Conservation (phyloP, 306 rosid species). For the Glycine latifolia region DNA sequence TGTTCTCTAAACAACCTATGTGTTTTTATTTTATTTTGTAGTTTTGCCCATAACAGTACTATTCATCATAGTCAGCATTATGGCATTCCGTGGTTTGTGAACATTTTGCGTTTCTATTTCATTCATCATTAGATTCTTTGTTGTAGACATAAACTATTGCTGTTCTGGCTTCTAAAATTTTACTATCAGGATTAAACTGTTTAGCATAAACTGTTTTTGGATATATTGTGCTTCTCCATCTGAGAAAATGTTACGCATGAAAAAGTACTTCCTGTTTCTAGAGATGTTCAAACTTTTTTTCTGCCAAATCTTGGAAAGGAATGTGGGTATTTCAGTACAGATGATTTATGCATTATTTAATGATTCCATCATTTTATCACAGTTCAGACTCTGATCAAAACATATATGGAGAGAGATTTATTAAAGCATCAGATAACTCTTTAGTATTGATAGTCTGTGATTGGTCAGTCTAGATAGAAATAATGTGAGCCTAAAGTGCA, state of each 20-base stretch:
- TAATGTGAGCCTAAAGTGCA: conserved; percentile 23
- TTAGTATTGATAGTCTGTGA: background rate
- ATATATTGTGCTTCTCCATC: conserved; percentile 24
- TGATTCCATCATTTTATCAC: conserved; percentile 12
- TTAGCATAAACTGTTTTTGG: background rate
- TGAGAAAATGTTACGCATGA: background rate
- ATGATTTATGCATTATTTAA: conserved; percentile 27
- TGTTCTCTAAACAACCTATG: conserved; percentile 43
- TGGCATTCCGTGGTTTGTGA: conserved; percentile 25
- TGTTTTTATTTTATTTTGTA: background rate
- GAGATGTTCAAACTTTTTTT: conserved; percentile 5
- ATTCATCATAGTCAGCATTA: conserved; percentile 18
- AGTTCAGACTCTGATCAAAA: conserved; percentile 19
- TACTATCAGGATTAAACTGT: background rate
- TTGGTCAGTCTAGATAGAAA: background rate
- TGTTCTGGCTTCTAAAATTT: conserved; percentile 26
- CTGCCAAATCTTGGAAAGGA: background rate
- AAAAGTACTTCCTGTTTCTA: background rate
- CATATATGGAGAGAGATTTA: conserved; percentile 8
- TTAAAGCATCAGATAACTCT: background rate
- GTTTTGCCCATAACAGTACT: conserved; percentile 11
- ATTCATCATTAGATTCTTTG: background rate
- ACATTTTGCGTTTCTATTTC: background rate
- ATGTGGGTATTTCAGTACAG: background rate
- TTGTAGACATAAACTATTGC: background rate